Base-by-base conservation (phyloP, 768 basidiomycete species). In the Pleurotus djamor region DNA sequence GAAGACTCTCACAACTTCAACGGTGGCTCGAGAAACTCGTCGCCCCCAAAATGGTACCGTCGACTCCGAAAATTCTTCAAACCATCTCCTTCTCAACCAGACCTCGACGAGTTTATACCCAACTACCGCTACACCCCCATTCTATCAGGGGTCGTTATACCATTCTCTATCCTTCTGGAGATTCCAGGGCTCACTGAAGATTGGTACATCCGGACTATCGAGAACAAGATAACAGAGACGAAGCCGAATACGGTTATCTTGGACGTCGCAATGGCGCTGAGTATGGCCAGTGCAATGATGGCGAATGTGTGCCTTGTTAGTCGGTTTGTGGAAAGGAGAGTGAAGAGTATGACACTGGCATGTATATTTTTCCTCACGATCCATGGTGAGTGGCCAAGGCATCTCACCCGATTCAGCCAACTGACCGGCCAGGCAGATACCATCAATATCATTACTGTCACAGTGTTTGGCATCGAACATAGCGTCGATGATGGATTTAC, bases 81-180 rank as follows among this genome's bases (percentile, higher is more conserved):
- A 32, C 65, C 72, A 8, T 64, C 63, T 14, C 69, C 70, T 4
- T 64, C 69, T 5, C 49, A 52, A 2, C 38, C 61, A 48, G 71
- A 69, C 48, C 54, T 69, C 1, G 67, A 72, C 32, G 58, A 67
- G 0, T 80, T 77, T 58, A 66, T 81, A 34, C 85, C 87, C 21
- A 81, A 82, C 54, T 88, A 87, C 67, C 85, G 91, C 14, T 74
- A 74, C 54, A 72, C 84, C 4, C 89, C 89, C 0, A 85, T 91
- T 44, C 59, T 91, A 7, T 84, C 89, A 12, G 88, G 87, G 16
- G 76, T 88, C 43, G 68, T 86, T 60, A 83, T 90, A 38, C 88
- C 90, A 0, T 91, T 94, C 65, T 83, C 87, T 14, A 89, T 93
- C 51, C 77, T 94, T n/a, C 77, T 94, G 34, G 88, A 89, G 65